A percentile compares a stretch with the other conserved stretches of the same genome.
Conservation (phyloP, 2,329 filamentous ascomycete genomes). For the Fusarium subtropicale region DNA sequence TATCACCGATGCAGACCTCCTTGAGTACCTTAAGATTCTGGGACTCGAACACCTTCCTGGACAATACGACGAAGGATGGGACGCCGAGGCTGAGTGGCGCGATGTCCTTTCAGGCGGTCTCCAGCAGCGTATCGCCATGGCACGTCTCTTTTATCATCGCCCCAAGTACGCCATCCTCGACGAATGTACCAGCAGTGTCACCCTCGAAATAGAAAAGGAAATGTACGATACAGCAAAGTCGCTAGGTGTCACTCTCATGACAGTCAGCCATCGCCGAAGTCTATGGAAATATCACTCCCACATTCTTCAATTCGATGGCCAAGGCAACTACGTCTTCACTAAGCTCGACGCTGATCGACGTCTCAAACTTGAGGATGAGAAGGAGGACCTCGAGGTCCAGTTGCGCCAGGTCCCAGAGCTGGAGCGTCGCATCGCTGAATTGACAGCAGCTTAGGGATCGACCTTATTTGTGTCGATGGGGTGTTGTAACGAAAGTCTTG, state of each 20-base stretch:
- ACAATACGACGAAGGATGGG: conserved; percentile 82
- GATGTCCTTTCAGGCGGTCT: conserved; percentile 92
- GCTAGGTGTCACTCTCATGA: conserved; percentile 95
- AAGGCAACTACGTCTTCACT: conserved; percentile 91
- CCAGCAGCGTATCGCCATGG: conserved; percentile 97
- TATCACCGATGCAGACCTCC: conserved; percentile 83
- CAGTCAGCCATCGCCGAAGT: conserved; percentile 89
- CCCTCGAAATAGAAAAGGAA: conserved; percentile 89
- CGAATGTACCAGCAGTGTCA: conserved; percentile 96
- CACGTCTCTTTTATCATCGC: conserved; percentile 89
- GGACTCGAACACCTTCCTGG: conserved; percentile 86
- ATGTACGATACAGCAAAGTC: conserved; percentile 98
- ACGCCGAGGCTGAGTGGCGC: conserved; percentile 95
- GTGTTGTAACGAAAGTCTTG: background rate
- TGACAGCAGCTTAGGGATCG: conserved; percentile 60
- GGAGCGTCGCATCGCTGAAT: conserved; percentile 84
- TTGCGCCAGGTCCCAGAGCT: conserved; percentile 88
- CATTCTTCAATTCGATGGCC: conserved; percentile 96
- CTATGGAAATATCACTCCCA: conserved; percentile 96
- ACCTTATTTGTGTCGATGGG: background rate
- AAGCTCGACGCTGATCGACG: conserved; percentile 87
- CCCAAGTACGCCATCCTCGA: conserved; percentile 96
- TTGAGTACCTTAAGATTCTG: conserved; percentile 79
- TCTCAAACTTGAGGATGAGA: conserved; percentile 91
- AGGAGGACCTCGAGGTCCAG: conserved; percentile 89